Evolutionary conservation across 495 filamentous ascomycete species (phyloP).

Genomic region (Amphirosellinia nigrospora): DNA sequence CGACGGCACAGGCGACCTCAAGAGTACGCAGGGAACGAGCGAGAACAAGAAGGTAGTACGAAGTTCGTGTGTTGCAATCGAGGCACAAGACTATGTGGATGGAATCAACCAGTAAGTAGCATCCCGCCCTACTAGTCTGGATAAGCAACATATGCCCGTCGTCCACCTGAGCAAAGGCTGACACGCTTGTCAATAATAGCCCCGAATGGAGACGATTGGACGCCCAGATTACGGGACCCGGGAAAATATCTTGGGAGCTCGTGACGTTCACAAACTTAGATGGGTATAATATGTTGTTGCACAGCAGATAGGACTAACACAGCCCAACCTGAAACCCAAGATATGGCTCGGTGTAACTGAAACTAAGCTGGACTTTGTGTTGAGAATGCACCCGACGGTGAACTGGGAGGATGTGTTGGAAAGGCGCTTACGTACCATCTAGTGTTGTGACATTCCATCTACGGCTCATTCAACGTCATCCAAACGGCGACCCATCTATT

Average conservation of each 20-base stretch:
- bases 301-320: neutral
- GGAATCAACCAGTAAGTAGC: constrained; percentile 70
- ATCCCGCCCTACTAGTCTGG: neutral
- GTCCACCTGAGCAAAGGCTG: constrained; percentile 25
- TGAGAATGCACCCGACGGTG: neutral
- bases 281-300: constrained; percentile 1
- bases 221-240: constrained; percentile 65
- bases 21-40: constrained; percentile 67
- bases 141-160: neutral
- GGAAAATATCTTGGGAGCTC: constrained; percentile 56
- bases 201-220: constrained; percentile 72
- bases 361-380: neutral
- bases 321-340: neutral
- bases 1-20: constrained; percentile 64
- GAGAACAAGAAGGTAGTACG: constrained; percentile 53
- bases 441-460: neutral
- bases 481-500: neutral
- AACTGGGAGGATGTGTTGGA: neutral
- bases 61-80: constrained; percentile 66
- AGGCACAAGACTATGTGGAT: constrained; percentile 75
- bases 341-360: neutral
- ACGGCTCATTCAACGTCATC: neutral
- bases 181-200: constrained; percentile 39
- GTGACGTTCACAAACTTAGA: constrained; percentile 50
- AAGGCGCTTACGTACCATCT: neutral